Percentiles rank a stretch among this genome's conserved stretches.
phyloP scores from a whole-genome alignment of 352 stramenopile species.

The Phytophthora brassicae region DNA sequence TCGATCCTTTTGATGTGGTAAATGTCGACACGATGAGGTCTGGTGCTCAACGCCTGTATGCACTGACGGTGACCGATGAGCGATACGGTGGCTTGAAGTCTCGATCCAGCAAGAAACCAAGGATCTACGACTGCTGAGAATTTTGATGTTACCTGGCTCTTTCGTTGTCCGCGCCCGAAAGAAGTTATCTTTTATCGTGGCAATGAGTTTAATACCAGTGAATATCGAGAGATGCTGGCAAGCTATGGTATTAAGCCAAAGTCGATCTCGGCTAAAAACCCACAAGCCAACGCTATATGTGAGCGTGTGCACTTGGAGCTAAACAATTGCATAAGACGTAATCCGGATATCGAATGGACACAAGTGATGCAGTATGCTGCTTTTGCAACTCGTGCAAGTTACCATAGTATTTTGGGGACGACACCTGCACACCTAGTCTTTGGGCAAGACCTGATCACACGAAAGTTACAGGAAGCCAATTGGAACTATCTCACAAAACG shows the following conservation, averaged over 20 bases:
- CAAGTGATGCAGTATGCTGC: constrained; percentile 2
- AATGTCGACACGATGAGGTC: constrained; percentile 6
- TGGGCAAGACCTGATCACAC: constrained; percentile 3
- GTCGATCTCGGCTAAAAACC: background rate
- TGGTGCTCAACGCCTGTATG: constrained; percentile 1
- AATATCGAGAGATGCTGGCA: background rate
- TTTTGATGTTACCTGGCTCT: constrained; percentile 5
- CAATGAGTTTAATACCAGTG: too few relatives aligned
- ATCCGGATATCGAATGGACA: background rate
- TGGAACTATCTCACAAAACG: constrained; percentile 3
- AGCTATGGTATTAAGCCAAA: background rate
- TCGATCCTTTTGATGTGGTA: constrained; percentile 14
- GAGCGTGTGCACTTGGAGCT: constrained; percentile 3
- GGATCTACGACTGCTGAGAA: background rate
- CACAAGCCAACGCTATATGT: constrained; percentile 7
- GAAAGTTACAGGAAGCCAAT: constrained; percentile 1
- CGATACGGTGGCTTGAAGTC: constrained; percentile 5
- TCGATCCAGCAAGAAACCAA: background rate
- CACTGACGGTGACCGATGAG: background rate
- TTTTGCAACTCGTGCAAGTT: background rate
- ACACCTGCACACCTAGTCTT: background rate
- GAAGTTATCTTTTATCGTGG: background rate
- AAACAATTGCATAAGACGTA: constrained; percentile 6
- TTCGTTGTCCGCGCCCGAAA: background rate
- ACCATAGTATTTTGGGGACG: constrained; percentile 6